Evolutionary conservation across 1,284 basidiomycete genomes (phyloP).

Genomic region (Earliella scabrosa): DNA sequence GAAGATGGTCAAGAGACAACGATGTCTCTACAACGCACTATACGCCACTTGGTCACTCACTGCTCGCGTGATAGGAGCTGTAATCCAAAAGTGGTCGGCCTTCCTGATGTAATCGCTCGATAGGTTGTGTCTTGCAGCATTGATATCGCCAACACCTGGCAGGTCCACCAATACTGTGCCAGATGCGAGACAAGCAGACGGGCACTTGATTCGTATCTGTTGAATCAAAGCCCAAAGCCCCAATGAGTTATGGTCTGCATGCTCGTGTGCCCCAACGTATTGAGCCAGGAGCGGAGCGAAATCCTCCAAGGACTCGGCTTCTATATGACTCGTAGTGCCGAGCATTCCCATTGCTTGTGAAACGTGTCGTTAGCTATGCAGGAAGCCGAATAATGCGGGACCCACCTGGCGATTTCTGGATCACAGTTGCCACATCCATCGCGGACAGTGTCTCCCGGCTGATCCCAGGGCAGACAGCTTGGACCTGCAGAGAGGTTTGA

Average conservation of each 20-base stretch:
- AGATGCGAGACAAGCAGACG: slow-evolving; percentile 51
- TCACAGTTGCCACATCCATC: neutral
- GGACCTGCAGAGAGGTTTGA: slow-evolving; percentile 52
- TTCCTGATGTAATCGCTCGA: slow-evolving; percentile 67
- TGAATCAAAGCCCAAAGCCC: slow-evolving; percentile 67
- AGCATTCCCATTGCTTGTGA: too few relatives aligned
- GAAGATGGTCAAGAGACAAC: too few relatives aligned
- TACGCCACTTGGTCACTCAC: slow-evolving; percentile 63
- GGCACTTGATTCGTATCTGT: slow-evolving; percentile 61
- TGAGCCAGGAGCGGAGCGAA: slow-evolving; percentile 52
- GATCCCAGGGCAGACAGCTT: slow-evolving; percentile 43
- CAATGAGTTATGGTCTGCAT: slow-evolving; percentile 53
- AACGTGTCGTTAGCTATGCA: too few relatives aligned
- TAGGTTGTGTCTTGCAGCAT: slow-evolving; percentile 58
- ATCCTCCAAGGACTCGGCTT: too few relatives aligned
- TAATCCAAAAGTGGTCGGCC: slow-evolving; percentile 58
- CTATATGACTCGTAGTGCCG: slow-evolving; percentile 58
- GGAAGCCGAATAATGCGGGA: too few relatives aligned
- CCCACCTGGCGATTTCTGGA: slow-evolving; percentile 45
- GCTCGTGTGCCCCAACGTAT: slow-evolving; percentile 54
- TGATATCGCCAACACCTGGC: slow-evolving; percentile 66
- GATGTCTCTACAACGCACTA: too few relatives aligned
- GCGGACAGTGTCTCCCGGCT: too few relatives aligned
- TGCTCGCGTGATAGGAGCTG: slow-evolving; percentile 59
- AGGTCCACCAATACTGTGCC: slow-evolving; percentile 64